phyloP scores from a whole-genome alignment of 257 asterid species.

The Sherardia arvensis region DNA sequence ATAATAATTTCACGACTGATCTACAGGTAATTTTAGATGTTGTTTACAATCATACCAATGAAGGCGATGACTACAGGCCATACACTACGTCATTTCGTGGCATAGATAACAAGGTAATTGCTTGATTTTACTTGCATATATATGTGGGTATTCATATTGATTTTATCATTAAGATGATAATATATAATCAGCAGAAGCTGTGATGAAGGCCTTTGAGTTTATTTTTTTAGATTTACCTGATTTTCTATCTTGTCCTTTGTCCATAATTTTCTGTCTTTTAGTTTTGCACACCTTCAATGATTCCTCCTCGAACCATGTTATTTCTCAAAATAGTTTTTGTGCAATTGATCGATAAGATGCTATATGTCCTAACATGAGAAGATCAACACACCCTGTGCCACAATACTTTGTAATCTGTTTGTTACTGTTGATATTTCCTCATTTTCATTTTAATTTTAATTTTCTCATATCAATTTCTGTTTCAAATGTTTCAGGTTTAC shows the following conservation, averaged over 20 bases:
- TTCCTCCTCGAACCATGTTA: not conserved
- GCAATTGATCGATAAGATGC: not conserved
- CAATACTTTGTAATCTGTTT: not conserved
- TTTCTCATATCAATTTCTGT: not conserved
- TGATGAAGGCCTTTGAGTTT: not conserved
- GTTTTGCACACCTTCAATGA: not conserved
- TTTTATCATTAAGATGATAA: not conserved
- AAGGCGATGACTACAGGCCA: constrained; percentile 82
- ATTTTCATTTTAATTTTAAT: not conserved
- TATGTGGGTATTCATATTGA: not conserved
- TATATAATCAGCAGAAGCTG: not conserved
- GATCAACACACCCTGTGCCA: not conserved
- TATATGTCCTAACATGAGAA: not conserved
- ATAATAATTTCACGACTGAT: constrained; percentile 8
- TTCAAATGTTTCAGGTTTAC: constrained; percentile 52
- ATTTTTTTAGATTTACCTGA: not conserved
- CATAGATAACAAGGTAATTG: constrained; percentile 91
- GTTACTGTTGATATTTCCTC: not conserved
- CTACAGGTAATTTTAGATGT: constrained; percentile 89
- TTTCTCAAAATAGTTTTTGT: not conserved
- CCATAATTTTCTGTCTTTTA: not conserved
- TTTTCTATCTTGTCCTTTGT: not conserved
- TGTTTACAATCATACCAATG: constrained; percentile 94
- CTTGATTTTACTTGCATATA: not conserved
- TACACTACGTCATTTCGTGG: constrained; percentile 96